phyloP scores from a whole-genome alignment of 257 asterid genomes.

The Penstemon davidsonii region DNA sequence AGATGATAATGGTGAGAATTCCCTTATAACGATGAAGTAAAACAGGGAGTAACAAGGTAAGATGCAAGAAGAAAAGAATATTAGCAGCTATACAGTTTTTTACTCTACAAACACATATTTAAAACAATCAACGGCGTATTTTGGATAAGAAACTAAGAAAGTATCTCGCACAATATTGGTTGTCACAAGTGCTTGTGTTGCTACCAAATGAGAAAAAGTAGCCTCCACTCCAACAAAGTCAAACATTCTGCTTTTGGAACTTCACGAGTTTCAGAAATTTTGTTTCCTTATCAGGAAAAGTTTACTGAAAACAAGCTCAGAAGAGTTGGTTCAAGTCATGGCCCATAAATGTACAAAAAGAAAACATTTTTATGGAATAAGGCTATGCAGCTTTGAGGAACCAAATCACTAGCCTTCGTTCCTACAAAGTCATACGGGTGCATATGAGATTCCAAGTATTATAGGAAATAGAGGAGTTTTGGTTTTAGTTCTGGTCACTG shows the following conservation, averaged over 20 bases:
- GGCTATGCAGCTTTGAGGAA: neutral
- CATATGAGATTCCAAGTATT: slow-evolving; percentile 1
- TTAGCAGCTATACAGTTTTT: neutral
- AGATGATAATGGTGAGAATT: neutral
- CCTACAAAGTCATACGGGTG: neutral
- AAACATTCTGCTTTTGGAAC: neutral
- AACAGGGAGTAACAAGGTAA: neutral
- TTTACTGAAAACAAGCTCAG: neutral
- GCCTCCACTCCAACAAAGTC: slow-evolving; percentile 4
- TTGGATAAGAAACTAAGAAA: neutral
- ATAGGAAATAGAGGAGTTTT: slow-evolving; percentile 18
- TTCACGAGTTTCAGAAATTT: slow-evolving; percentile 1
- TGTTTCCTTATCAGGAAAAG: neutral
- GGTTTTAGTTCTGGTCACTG: neutral
- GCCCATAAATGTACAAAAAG: neutral
- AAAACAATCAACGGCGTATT: neutral
- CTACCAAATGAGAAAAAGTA: slow-evolving; percentile 7
- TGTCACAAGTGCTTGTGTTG: neutral
- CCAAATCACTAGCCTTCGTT: neutral
- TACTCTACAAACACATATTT: too few relatives aligned
- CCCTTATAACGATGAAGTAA: neutral
- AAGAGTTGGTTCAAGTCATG: neutral
- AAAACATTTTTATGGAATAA: slow-evolving; percentile 12
- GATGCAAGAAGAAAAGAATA: neutral
- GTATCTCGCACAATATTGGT: slow-evolving; percentile 1